Conservation (phyloP, 176 grass and related monocot species). For the Triticum timopheevii region DNA sequence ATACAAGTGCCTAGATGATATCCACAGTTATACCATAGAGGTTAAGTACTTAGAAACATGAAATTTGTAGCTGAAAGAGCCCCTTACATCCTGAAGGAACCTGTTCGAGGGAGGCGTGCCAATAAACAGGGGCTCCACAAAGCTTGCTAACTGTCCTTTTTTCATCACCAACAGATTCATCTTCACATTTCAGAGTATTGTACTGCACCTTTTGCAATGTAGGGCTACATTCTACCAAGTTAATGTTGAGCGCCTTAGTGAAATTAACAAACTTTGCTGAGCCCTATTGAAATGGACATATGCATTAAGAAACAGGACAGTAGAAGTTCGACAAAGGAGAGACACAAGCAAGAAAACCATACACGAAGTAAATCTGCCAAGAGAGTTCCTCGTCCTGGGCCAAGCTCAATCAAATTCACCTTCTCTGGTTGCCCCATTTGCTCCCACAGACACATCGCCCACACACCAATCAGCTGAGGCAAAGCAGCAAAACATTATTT, state of each 20-base stretch:
- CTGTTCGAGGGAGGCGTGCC: constrained; percentile 85
- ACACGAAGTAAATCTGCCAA: constrained; percentile 88
- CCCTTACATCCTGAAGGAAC: constrained; percentile 92
- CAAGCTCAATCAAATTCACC: constrained; percentile 94
- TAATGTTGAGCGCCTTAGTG: constrained; percentile 71
- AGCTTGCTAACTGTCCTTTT: constrained; percentile 71
- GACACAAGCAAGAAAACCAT: constrained; percentile 1
- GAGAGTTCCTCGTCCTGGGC: constrained; percentile 84
- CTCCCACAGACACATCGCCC: constrained; percentile 91
- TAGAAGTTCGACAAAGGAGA: neutral
- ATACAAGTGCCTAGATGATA: neutral
- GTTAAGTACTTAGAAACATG: constrained; percentile 22
- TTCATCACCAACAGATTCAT: constrained; percentile 44
- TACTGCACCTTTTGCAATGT: constrained; percentile 77
- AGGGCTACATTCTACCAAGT: constrained; percentile 93
- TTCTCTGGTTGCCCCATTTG: constrained; percentile 81
- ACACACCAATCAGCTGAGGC: constrained; percentile 81
- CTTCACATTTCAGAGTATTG: constrained; percentile 70
- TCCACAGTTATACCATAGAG: neutral
- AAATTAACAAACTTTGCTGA: constrained; percentile 80
- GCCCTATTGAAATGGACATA: constrained; percentile 50
- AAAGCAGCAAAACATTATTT: constrained; percentile 10
- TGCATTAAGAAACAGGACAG: constrained; percentile 12
- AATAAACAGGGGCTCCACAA: constrained; percentile 57
- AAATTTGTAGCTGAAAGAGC: constrained; percentile 20